A percentile compares a stretch with the other conserved stretches of the same genome.
Evolutionary conservation across 176 grass and related monocot genomes (phyloP).

Genomic region (Triticum aestivum): DNA sequence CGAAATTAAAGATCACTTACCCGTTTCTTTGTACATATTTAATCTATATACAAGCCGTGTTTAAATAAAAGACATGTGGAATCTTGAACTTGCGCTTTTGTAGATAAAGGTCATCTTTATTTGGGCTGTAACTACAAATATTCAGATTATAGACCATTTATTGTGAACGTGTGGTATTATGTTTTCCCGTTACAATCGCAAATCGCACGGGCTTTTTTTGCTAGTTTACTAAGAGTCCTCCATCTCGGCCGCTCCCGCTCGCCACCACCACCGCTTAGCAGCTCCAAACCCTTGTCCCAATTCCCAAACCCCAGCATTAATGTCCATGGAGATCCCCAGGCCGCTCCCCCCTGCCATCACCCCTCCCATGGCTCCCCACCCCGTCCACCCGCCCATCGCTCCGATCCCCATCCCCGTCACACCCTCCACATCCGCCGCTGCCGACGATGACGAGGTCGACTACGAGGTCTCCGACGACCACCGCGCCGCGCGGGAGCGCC

Average conservation of each 20-base stretch:
- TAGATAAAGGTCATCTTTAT: too few relatives aligned
- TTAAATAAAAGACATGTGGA: too few relatives aligned
- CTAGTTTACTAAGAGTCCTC: neutral
- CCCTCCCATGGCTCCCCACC: conserved; percentile 39
- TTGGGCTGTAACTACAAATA: too few relatives aligned
- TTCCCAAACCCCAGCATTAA: neutral
- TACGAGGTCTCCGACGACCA: conserved; percentile 10
- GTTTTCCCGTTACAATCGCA: too few relatives aligned
- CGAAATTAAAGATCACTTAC: too few relatives aligned
- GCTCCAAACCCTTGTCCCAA: conserved; percentile 48
- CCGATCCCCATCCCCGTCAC: conserved; percentile 44
- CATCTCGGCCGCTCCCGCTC: neutral
- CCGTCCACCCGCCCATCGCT: conserved; percentile 51
- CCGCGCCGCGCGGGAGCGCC: too few relatives aligned
- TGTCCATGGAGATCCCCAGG: conserved; percentile 51
- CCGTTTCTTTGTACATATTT: too few relatives aligned
- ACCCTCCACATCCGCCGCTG: conserved; percentile 15
- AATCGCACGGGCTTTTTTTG: too few relatives aligned
- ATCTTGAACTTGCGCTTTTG: too few relatives aligned
- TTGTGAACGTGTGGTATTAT: too few relatives aligned
- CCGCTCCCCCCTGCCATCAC: conserved; percentile 7
- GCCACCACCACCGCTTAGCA: neutral
- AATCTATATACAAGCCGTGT: too few relatives aligned
- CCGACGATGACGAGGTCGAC: conserved; percentile 37
- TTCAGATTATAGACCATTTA: too few relatives aligned